phyloP scores from a whole-genome alignment of 2,329 filamentous ascomycete genomes.

The Ascochyta koolunga region DNA sequence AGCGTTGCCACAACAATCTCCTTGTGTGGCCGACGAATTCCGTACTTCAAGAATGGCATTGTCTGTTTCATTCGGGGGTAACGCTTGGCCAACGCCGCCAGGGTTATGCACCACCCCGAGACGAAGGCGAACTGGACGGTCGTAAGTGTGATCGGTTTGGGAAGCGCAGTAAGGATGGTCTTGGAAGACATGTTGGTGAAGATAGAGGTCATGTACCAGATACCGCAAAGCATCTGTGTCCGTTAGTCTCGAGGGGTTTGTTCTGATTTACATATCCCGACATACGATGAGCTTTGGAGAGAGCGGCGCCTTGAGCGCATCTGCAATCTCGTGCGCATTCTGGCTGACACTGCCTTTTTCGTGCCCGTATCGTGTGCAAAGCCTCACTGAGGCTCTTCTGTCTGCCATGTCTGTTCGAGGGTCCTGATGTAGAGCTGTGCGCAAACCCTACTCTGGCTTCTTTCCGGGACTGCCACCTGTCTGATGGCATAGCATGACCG shows the following conservation, averaged over 20 bases:
- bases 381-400: constrained; percentile 91
- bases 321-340: constrained; percentile 91
- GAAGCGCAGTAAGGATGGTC: constrained; percentile 89
- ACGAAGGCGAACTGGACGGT: constrained; percentile 94
- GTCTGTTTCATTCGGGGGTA: constrained; percentile 73
- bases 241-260: constrained; percentile 34
- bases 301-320: constrained; percentile 86
- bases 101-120: constrained; percentile 80
- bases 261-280: constrained; percentile 30
- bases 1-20: constrained; percentile 86
- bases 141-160: constrained; percentile 89
- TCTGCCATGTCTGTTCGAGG: constrained; percentile 61
- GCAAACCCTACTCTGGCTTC: constrained; percentile 56
- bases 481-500: constrained; percentile 46
- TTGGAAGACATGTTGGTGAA: constrained; percentile 98
- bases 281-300: constrained; percentile 86
- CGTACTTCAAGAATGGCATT: constrained; percentile 81
- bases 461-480: constrained; percentile 68
- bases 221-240: constrained; percentile 75
- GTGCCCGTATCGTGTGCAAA: constrained; percentile 78
- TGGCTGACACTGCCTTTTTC: constrained; percentile 87
- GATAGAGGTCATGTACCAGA: constrained; percentile 96
- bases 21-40: constrained; percentile 78
- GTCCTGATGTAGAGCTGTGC: constrained; percentile 43
- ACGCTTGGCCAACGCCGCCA: constrained; percentile 74